Conservation (phyloP, 2,329 filamentous ascomycete genomes). For the Diaporthe eres region DNA sequence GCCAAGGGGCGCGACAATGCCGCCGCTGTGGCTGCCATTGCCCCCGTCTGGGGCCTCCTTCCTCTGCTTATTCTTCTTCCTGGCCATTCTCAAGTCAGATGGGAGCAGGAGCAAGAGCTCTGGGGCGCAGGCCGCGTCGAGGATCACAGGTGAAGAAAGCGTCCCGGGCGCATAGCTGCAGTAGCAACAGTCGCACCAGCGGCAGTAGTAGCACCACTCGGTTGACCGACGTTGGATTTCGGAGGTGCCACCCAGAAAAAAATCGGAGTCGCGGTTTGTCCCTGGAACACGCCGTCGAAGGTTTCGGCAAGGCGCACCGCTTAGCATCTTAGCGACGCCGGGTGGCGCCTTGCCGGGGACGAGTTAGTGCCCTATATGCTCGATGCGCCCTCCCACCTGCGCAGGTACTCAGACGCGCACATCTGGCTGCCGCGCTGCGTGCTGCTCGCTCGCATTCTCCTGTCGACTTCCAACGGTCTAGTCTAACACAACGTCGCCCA, state of each 20-base stretch:
- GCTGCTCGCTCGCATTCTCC: slow-evolving; percentile 9
- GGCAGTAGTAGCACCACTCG: slow-evolving; percentile 17
- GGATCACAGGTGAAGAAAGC: background rate
- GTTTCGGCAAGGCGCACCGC: slow-evolving; percentile 6
- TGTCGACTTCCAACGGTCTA: slow-evolving; percentile 15
- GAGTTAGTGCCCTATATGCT: slow-evolving; percentile 8
- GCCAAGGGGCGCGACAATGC: background rate
- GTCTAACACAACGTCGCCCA: slow-evolving; percentile 4
- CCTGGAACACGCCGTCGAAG: slow-evolving; percentile 7
- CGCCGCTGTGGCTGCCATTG: slow-evolving; percentile 39
- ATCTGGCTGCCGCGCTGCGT: background rate
- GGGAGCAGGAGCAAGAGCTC: background rate
- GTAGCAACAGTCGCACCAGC: slow-evolving; percentile 12
- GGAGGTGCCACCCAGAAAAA: slow-evolving; percentile 2
- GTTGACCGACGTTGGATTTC: slow-evolving; percentile 26
- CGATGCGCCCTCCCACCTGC: background rate
- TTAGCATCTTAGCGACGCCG: slow-evolving; percentile 1
- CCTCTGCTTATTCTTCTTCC: slow-evolving; percentile 61
- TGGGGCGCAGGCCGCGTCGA: slow-evolving; percentile 9
- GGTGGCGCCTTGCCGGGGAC: background rate
- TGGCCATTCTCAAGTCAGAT: slow-evolving; percentile 55
- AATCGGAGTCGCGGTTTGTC: slow-evolving; percentile 23
- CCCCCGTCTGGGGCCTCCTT: slow-evolving; percentile 47
- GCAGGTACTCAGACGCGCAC: background rate
- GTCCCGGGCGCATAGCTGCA: slow-evolving; percentile 15